Evolutionary conservation across 352 stramenopile genomes (phyloP).

Genomic region (Pythium grandisporangium): DNA sequence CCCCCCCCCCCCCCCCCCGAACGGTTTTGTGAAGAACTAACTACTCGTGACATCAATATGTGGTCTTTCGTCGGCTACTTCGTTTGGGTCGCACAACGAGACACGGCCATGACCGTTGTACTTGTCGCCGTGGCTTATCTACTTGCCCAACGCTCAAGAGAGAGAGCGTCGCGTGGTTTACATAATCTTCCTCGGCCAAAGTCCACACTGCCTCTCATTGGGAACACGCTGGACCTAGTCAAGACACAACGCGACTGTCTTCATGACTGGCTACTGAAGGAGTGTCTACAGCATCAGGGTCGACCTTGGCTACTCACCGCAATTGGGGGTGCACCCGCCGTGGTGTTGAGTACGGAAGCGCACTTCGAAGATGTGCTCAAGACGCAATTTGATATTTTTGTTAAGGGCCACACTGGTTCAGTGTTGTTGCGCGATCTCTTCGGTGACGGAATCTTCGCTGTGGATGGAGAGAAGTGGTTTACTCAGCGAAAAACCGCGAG

Average conservation of each 20-base stretch:
- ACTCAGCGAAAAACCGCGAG: slow-evolving; percentile 80
- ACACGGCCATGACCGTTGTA: no score
- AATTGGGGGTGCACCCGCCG: slow-evolving; percentile 21
- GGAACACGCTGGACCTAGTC: slow-evolving; percentile 47
- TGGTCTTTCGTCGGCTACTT: no score
- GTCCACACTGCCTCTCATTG: slow-evolving; percentile 34
- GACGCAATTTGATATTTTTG: slow-evolving; percentile 69
- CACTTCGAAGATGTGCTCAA: slow-evolving; percentile 50
- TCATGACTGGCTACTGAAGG: slow-evolving; percentile 54
- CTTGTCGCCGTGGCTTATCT: background rate
- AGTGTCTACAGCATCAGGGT: slow-evolving; percentile 25
- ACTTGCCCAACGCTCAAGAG: background rate
- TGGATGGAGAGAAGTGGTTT: slow-evolving; percentile 58
- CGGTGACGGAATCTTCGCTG: slow-evolving; percentile 65
- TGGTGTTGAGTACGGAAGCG: slow-evolving; percentile 30
- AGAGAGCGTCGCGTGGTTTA: background rate
- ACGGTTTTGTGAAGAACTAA: no score
- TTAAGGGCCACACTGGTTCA: slow-evolving; percentile 37
- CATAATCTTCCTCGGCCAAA: slow-evolving; percentile 20
- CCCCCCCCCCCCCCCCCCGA: no score
- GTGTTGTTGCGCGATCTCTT: slow-evolving; percentile 52
- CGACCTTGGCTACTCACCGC: slow-evolving; percentile 32
- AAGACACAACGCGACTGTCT: slow-evolving; percentile 29
- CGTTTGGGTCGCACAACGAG: no score
- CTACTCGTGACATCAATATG: no score